Base-by-base conservation (phyloP, 192 early-diverging fungal species). In the Linnemannia exigua region DNA sequence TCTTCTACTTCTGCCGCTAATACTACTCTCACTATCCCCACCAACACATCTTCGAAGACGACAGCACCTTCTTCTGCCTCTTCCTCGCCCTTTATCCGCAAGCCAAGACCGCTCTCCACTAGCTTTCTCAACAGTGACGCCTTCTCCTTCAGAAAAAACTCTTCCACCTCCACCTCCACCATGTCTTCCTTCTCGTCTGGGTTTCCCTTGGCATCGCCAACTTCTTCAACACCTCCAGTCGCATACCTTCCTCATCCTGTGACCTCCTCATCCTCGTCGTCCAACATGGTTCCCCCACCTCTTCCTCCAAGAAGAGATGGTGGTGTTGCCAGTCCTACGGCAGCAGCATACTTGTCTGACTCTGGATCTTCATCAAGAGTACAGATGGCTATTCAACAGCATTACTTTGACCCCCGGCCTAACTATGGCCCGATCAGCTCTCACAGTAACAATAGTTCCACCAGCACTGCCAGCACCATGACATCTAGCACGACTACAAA, bases 41-140 rank as follows among this genome's bases (percentile, higher is more conserved):
- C 12, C 74, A 9, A 15, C 47, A 25, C 37, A 31, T 19, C 31
- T 14, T 22, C 71, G 36, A 63, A 63, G 58, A 44, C 58, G 11
- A 41, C 74, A 6, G 8, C 17, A n/a, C 20, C 41, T 28, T 4
- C 54, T 37, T 37, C 38, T 12, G n/a, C 73, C 16, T 51, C 72
- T 12, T 73, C n/a, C n/a, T n/a, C 58, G 28, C 58, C 58, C 28
- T 63, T 63, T 31, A 11, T 31, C 28, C 58, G 58, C 58, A 63
- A 63, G 58, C 48, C 70, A 72, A 50, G 78, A 47, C 51, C 79
- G 14, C 25, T 80, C 67, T 74, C 72, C 36, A n/a, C 79, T 8
- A 52, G 68, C 16, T 70, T 69, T 17, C 54, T 76, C 44, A 76
- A 37, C 28, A 77, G 75, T 4, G 75, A 71, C 46, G 22, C 36